A percentile compares a stretch with the other conserved stretches of the same genome.
These are phyloP conservation scores for Herpotrichia juniperi DNA, from an alignment of 2,329 filamentous ascomycete species.

Conservation along the genomic window DNA sequence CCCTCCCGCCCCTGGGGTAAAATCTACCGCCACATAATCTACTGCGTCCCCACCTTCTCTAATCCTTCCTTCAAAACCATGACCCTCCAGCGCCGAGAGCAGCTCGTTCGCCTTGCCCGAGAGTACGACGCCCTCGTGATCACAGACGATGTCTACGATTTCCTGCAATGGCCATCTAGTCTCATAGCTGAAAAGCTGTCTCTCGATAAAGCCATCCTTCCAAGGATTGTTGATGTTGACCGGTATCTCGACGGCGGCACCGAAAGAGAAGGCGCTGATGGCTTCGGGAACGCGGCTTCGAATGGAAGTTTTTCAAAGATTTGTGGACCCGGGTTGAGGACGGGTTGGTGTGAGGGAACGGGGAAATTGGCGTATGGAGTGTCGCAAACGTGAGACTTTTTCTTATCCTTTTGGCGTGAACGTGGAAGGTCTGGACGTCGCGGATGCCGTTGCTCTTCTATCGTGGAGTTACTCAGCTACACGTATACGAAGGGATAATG, in stretches of 20 bases:
- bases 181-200: slow-evolving; percentile 26
- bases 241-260: slow-evolving; percentile 66
- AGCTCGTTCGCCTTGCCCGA: slow-evolving; percentile 77
- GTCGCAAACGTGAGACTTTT: slow-evolving; percentile 59
- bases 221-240: slow-evolving; percentile 81
- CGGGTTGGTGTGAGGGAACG: slow-evolving; percentile 85
- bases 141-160: slow-evolving; percentile 92
- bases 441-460: neutral
- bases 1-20: slow-evolving; percentile 68
- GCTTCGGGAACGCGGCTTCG: slow-evolving; percentile 80
- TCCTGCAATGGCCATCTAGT: slow-evolving; percentile 75
- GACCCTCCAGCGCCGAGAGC: slow-evolving; percentile 69
- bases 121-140: slow-evolving; percentile 82
- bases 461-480: neutral
- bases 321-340: slow-evolving; percentile 77
- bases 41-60: slow-evolving; percentile 84
- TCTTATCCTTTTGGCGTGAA: neutral
- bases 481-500: neutral
- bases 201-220: slow-evolving; percentile 58
- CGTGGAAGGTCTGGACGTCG: neutral
- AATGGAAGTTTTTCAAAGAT: slow-evolving; percentile 95
- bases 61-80: slow-evolving; percentile 89
- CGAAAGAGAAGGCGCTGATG: slow-evolving; percentile 53
- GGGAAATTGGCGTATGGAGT: slow-evolving; percentile 65
- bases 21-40: slow-evolving; percentile 85